Evolutionary conservation across 2,329 filamentous ascomycete genomes (phyloP).

Genomic region (Biscogniauxia marginata): DNA sequence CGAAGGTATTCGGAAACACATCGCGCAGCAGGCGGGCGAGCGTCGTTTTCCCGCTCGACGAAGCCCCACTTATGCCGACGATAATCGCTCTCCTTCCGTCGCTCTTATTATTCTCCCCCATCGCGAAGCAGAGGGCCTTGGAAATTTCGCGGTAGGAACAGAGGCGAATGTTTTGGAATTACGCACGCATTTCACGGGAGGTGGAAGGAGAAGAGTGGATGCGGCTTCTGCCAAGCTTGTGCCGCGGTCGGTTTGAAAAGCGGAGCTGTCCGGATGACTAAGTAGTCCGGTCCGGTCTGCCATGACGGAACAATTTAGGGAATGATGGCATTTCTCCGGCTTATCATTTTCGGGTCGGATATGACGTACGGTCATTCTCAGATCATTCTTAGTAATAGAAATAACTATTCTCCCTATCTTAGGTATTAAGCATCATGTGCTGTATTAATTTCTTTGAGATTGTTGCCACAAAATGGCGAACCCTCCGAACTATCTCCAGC

Average conservation of each 20-base stretch:
- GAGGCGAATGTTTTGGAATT: neutral
- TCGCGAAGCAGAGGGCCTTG: slow-evolving; percentile 3
- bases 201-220: neutral
- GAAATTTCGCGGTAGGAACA: slow-evolving; percentile 1
- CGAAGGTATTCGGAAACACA: slow-evolving; percentile 74
- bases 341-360: neutral
- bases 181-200: no score
- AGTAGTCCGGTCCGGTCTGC: neutral
- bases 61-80: slow-evolving; percentile 83
- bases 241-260: neutral
- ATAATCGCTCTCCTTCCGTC: slow-evolving; percentile 51
- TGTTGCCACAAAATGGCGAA: no score
- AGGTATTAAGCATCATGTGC: no score
- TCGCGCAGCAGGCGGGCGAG: slow-evolving; percentile 80
- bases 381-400: no score
- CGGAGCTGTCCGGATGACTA: neutral
- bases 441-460: no score
- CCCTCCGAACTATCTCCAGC: no score
- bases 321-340: neutral
- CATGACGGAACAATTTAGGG: neutral
- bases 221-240: neutral
- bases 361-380: neutral
- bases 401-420: no score
- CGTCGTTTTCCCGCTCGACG: slow-evolving; percentile 93
- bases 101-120: slow-evolving; percentile 32